Percentiles rank a stretch among this genome's conserved stretches.
Evolutionary conservation across 139 green algal genomes (phyloP).

Genomic region (Micractinium conductrix): DNA sequence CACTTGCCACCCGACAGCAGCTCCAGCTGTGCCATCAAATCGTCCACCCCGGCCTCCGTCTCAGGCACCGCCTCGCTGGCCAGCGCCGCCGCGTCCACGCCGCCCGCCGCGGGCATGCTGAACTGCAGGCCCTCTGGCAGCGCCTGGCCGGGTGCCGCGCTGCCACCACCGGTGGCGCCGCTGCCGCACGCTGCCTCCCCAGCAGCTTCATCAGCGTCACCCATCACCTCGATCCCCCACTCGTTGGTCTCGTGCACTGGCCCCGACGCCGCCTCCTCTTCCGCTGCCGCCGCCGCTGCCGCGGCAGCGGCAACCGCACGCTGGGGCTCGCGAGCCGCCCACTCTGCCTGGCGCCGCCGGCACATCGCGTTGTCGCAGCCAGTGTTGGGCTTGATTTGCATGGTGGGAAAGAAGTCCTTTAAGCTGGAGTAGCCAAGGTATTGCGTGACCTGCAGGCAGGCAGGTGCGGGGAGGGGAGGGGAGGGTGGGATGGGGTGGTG

Average conservation of each 20-base stretch:
- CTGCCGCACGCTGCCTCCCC: not conserved
- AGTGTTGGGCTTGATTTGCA: constrained; percentile 90
- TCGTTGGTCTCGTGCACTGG: constrained; percentile 90
- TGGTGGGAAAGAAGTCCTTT: constrained; percentile 96
- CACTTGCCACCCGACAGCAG: constrained; percentile 38
- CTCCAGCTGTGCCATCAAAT: constrained; percentile 79
- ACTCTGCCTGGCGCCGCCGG: constrained; percentile 66
- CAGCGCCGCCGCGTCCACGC: constrained; percentile 54
- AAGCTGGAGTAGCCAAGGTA: constrained; percentile 93
- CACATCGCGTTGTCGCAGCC: constrained; percentile 85
- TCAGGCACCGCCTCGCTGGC: constrained; percentile 55
- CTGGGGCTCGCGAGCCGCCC: constrained; percentile 36
- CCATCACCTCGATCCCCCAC: constrained; percentile 81
- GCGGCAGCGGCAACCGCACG: constrained; percentile 48
- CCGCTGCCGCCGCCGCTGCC: constrained; percentile 40
- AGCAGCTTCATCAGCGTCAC: constrained; percentile 12
- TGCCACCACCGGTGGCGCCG: not conserved
- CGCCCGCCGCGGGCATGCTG: constrained; percentile 50
- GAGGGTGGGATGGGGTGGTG: not conserved
- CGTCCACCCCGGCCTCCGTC: constrained; percentile 62
- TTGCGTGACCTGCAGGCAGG: constrained; percentile 72
- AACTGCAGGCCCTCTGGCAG: constrained; percentile 71
- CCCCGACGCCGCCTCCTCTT: constrained; percentile 45
- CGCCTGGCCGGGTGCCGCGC: not conserved
- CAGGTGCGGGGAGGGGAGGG: constrained; percentile 82